Evolutionary conservation across 176 grass and related monocot species (phyloP).

Genomic region (Puccinellia tenuiflora): DNA sequence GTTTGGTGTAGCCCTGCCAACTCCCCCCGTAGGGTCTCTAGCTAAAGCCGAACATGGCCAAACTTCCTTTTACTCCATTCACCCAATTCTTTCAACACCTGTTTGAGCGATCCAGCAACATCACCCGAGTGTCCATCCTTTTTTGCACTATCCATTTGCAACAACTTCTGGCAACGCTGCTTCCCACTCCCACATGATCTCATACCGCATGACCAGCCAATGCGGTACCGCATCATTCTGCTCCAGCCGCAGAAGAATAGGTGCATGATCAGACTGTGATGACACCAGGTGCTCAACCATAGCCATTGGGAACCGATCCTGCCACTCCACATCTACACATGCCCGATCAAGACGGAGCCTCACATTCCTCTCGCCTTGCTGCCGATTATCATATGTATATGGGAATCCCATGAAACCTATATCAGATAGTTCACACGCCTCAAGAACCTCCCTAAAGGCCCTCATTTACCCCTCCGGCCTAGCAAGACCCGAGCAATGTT

Average conservation of each 20-base stretch:
- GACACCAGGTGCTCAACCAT: not conserved
- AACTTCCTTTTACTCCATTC: not conserved
- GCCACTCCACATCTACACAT: not conserved
- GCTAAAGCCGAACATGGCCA: not conserved
- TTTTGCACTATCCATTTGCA: not conserved
- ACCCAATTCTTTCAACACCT: not conserved
- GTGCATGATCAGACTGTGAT: not conserved
- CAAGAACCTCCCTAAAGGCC: too few relatives aligned
- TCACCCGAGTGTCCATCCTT: not conserved
- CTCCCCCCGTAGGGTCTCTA: not conserved
- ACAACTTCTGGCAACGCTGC: not conserved
- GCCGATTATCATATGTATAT: not conserved
- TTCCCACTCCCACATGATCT: not conserved
- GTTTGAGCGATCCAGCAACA: not conserved
- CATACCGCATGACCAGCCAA: not conserved
- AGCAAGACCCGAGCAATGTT: not conserved
- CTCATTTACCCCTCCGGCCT: not conserved
- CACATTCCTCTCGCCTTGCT: not conserved
- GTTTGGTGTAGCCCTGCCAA: not conserved
- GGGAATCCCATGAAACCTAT: not conserved
- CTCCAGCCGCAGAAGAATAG: rapidly evolving
- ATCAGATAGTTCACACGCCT: not conserved
- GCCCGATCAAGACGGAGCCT: not conserved
- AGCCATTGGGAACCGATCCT: not conserved
- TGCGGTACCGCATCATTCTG: not conserved